These are phyloP conservation scores for Trametes villosa DNA, from an alignment of 768 basidiomycete species.

Conservation along the genomic window DNA sequence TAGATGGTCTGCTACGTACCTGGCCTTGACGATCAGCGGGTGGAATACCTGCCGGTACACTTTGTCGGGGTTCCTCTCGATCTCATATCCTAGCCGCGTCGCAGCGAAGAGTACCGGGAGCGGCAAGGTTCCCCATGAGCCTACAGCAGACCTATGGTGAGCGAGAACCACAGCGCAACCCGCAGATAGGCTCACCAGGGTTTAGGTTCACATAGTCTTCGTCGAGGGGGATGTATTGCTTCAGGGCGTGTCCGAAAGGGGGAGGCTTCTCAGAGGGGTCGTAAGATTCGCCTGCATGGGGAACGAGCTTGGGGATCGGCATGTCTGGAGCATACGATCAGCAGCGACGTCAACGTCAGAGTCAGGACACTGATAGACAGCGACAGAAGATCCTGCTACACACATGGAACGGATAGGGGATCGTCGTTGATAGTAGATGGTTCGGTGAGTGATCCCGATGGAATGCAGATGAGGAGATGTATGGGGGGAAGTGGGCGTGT, in stretches of 20 bases:
- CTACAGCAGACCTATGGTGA: background rate
- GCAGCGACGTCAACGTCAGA: too few species aligned
- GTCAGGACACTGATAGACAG: too few species aligned
- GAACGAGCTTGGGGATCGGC: constrained; percentile 2
- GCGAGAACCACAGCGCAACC: background rate
- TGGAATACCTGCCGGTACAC: constrained; percentile 19
- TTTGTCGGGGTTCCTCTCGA: constrained; percentile 27
- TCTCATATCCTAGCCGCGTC: constrained; percentile 10
- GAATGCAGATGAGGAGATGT: too few species aligned
- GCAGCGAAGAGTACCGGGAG: constrained; percentile 22
- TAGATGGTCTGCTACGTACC: background rate
- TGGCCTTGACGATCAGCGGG: constrained; percentile 9
- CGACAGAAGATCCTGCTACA: too few species aligned
- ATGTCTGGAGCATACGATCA: background rate
- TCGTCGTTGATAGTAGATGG: too few species aligned
- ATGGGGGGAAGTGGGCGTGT: too few species aligned
- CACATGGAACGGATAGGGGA: too few species aligned
- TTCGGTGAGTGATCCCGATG: too few species aligned
- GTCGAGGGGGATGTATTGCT: constrained; percentile 59
- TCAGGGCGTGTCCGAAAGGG: constrained; percentile 59
- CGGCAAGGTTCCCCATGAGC: constrained; percentile 27
- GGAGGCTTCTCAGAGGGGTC: constrained; percentile 39
- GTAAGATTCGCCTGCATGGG: constrained; percentile 20
- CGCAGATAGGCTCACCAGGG: constrained; percentile 46
- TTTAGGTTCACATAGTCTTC: constrained; percentile 68